Evolutionary conservation across 2,329 filamentous ascomycete genomes (phyloP).

Genomic region (Myriosclerotinia scirpicola): DNA sequence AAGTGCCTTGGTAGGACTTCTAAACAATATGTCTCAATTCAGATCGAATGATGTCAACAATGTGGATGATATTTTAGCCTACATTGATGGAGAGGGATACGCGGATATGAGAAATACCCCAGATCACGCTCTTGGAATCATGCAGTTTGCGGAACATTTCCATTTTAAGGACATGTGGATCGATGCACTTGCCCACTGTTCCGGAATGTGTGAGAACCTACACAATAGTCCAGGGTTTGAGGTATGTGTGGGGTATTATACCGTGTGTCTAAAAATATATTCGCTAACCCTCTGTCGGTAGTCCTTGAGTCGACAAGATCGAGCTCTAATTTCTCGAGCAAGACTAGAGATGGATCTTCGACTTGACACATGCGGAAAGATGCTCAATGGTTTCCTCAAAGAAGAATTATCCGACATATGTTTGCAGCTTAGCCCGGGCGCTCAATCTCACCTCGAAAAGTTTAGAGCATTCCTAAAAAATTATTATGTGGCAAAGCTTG

Average conservation of each 20-base stretch:
- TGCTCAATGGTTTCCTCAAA: conserved; percentile 67
- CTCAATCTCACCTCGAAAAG: conserved; percentile 66
- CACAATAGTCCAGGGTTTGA: conserved; percentile 58
- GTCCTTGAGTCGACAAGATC: conserved; percentile 54
- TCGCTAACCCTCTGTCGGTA: conserved; percentile 36
- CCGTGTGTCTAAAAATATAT: background rate
- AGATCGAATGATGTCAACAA: conserved; percentile 56
- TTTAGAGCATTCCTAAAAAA: conserved; percentile 68
- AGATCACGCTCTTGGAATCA: conserved; percentile 65
- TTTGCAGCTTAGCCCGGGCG: conserved; percentile 61
- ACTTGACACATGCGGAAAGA: conserved; percentile 56
- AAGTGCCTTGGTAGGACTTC: conserved; percentile 60
- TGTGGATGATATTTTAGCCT: conserved; percentile 60
- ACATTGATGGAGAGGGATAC: conserved; percentile 70
- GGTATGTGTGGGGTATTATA: conserved; percentile 46
- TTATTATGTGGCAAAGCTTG: conserved; percentile 66
- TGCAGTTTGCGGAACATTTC: conserved; percentile 68
- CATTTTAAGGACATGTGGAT: conserved; percentile 65
- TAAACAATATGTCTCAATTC: conserved; percentile 64
- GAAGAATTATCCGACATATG: conserved; percentile 67
- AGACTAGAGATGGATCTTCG: conserved; percentile 65
- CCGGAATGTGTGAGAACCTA: conserved; percentile 70
- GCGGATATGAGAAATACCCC: conserved; percentile 63
- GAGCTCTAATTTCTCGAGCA: conserved; percentile 63
- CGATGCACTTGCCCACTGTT: conserved; percentile 74